phyloP scores from a whole-genome alignment of 148 eudicot genomes.

The Fagopyrum homotropicum region DNA sequence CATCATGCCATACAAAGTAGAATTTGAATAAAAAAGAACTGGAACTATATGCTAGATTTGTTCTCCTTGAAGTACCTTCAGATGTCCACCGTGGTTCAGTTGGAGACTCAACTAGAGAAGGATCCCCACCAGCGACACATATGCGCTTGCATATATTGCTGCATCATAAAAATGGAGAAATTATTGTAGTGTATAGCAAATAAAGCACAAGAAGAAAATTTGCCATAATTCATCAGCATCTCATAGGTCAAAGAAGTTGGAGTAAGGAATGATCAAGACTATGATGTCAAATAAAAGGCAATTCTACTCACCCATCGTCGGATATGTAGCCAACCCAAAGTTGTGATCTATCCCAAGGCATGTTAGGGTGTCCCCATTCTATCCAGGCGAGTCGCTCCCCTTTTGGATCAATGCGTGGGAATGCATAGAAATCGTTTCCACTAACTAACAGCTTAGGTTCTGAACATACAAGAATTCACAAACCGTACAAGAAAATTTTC shows the following conservation, averaged over 20 bases:
- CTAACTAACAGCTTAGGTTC: slow-evolving; percentile 61
- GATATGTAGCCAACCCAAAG: slow-evolving; percentile 97
- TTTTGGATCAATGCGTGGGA: slow-evolving; percentile 76
- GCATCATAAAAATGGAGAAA: background rate
- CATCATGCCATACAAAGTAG: background rate
- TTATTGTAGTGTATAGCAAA: background rate
- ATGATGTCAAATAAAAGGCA: background rate
- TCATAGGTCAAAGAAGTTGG: background rate
- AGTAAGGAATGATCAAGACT: background rate
- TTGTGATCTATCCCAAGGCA: slow-evolving; percentile 96
- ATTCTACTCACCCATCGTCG: slow-evolving; percentile 57
- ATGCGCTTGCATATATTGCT: slow-evolving; percentile 56
- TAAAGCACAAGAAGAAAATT: background rate
- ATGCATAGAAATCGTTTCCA: slow-evolving; percentile 91
- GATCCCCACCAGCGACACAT: slow-evolving; percentile 84
- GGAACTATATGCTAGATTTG: background rate
- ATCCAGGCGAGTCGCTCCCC: slow-evolving; percentile 85
- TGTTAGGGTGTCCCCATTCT: slow-evolving; percentile 93
- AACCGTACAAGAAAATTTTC: background rate
- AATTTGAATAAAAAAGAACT: background rate
- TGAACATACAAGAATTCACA: slow-evolving; percentile 17
- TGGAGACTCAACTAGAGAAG: slow-evolving; percentile 64
- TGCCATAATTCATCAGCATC: background rate
- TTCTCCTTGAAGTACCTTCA: slow-evolving; percentile 39
- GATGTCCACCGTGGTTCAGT: slow-evolving; percentile 93